Evolutionary conservation across 176 grass and related monocot species (phyloP), one percentile per base, ranked within the genome.

Genomic region (Avena atlantica): DNA sequence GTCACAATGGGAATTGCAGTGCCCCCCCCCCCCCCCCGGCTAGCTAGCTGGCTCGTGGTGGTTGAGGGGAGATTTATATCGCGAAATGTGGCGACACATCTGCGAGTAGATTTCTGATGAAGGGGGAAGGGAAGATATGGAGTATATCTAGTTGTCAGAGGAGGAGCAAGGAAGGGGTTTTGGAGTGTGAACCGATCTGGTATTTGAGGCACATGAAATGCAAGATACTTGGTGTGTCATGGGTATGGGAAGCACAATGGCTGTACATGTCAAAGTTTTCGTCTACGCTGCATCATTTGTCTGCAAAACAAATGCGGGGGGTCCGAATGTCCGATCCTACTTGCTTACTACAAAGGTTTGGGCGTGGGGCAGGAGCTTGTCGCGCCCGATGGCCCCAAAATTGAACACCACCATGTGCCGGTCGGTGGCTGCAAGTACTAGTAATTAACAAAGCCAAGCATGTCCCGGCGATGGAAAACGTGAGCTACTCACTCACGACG

Each of bases 311-410:
- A 59, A 58, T 40, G 34, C 76, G 36, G 13, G 55, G 34, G 55
- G 53, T 21, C 11, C n/a, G n/a, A n/a, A n/a, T n/a, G n/a, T n/a
- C n/a, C 19, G 53, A 78, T 23, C 51, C 2, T 79, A 29, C 27
- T 29, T 29, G 2, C 27, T 29, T 29, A 29, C 27, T 15, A 29
- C 19, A 60, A 44, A 58, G 57, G 55, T 59, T 79, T 59, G 19
- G 76, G 34, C 10, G 55, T 79, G 76, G 76, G 76, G 55, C 55
- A 42, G 19, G 44, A 27, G 55, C 76, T 40, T 60, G 77, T 62
- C 36, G 57, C 12, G n/a, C 72, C 6, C 23, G 14, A 12, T 24
- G 59, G 59, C 62, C 72, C 73, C 24, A 53, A 29, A 53, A 52
- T 76, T 76, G 73, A 76, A 76, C 71, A 7, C 23, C 24, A 14